Conservation (phyloP, 495 filamentous ascomycete species). For the Penicillium pancosmium region DNA sequence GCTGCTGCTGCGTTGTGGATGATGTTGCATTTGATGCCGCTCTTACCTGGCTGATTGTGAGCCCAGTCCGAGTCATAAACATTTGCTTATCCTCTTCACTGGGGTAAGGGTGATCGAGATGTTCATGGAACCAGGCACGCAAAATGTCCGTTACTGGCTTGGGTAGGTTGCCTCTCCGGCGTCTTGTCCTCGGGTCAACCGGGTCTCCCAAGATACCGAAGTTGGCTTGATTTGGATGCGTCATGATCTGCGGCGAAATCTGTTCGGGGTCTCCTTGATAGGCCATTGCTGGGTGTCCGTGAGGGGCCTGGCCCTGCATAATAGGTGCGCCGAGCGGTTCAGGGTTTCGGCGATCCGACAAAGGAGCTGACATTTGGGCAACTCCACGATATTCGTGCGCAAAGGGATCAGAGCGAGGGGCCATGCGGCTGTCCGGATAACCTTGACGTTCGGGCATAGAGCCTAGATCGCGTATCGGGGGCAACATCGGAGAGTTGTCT, state of each 20-base stretch:
- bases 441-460: constrained; percentile 37
- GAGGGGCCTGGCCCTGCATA: constrained; percentile 35
- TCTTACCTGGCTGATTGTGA: constrained; percentile 77
- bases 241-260: constrained; percentile 31
- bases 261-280: constrained; percentile 42
- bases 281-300: constrained; percentile 34
- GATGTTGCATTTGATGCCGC: not conserved
- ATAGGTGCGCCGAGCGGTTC: constrained; percentile 33
- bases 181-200: constrained; percentile 53
- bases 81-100: constrained; percentile 89
- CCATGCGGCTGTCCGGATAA: constrained; percentile 34
- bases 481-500: constrained; percentile 45
- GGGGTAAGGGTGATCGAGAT: constrained; percentile 82
- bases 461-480: constrained; percentile 46
- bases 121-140: constrained; percentile 75
- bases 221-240: constrained; percentile 41
- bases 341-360: constrained; percentile 30
- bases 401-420: constrained; percentile 36
- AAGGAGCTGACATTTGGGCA: constrained; percentile 15
- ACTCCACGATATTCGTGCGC: constrained; percentile 32
- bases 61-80: constrained; percentile 72
- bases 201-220: constrained; percentile 50
- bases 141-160: constrained; percentile 83
- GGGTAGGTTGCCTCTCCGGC: constrained; percentile 80
- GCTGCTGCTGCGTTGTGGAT: not conserved